Base-by-base conservation (phyloP, 2,329 filamentous ascomycete genomes). In the Verticillium albo-atrum region DNA sequence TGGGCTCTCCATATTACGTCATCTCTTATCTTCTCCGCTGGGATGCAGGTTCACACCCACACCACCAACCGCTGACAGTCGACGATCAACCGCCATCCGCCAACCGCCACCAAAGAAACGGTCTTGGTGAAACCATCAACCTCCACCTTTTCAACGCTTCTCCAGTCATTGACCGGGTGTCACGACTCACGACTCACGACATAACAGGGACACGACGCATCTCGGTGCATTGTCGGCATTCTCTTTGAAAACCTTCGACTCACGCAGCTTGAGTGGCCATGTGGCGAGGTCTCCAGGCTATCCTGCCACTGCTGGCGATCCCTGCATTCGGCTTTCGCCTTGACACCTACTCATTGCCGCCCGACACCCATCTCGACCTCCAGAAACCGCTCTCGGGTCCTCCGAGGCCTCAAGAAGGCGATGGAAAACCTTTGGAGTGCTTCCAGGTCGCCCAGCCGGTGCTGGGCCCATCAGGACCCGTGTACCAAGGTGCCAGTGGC, bases 361-460 rank as follows among this genome's bases (percentile, higher is more conserved):
- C n/a, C 12, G n/a, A 10, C 6, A n/a, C 6, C 4, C n/a, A 17
- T 47, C 6, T 6, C 37, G n/a, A 47, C 37, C 6, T 7, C 7
- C 37, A 47, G 20, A 47, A 47, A n/a, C 37, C 37, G 4, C 17
- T 47, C 12, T 47, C 37, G n/a, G 15, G 23, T 23, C n/a, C 3
- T 3, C n/a, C 37, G 12, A 17, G 20, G 6, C 23, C 6, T 10
- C 37, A 23, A 10, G 23, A 20, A 2, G 37, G n/a, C 6, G 20
- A 47, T 20, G 53, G 32, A 52, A 37, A 20, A 28, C 54, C 58
- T 14, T 58, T 89, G 57, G 79, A 89, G 65, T 88, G 87, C 67
- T 87, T 92, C 66, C 83, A 92, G 73, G 84, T 91, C 17, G 83
- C 87, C 56, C 83, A 85, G 64, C 89, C 89, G 1, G 81, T 92